Conservation (phyloP, 179 eudicot genomes). For the Patellifolia procumbens region DNA sequence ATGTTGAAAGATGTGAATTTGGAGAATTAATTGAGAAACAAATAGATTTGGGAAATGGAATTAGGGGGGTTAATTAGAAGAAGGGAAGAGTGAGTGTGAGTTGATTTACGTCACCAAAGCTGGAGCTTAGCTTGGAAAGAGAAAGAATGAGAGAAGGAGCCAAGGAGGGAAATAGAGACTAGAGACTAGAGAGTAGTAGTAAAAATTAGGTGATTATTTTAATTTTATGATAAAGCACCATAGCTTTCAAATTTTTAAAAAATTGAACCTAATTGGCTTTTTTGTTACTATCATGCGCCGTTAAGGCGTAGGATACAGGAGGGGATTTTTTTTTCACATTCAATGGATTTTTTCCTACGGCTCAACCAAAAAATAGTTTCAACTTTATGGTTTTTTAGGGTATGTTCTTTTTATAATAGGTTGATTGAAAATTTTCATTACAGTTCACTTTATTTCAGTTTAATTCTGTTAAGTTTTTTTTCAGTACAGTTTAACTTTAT, state of each 20-base stretch:
- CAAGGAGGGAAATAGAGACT: not conserved
- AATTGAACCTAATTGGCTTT: not conserved
- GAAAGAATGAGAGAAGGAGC: not conserved
- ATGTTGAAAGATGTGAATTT: not conserved
- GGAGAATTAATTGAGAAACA: not conserved
- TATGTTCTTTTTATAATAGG: no score
- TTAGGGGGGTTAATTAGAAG: no score
- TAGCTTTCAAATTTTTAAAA: constrained; percentile 15
- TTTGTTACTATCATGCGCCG: constrained; percentile 4
- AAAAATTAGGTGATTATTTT: constrained; percentile 8
- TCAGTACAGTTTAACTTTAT: no score
- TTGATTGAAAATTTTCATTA: no score
- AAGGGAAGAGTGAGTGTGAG: not conserved
- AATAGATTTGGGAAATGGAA: not conserved
- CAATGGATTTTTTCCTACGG: no score
- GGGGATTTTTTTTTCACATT: not conserved
- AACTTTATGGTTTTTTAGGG: no score
- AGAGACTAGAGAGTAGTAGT: not conserved
- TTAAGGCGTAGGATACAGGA: not conserved
- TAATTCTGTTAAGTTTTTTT: no score
- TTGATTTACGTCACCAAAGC: constrained; percentile 28
- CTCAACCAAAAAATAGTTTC: no score
- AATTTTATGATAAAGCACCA: not conserved
- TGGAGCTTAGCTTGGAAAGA: constrained; percentile 21
- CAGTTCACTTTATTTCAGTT: no score